Evolutionary conservation across 352 stramenopile species (phyloP), one percentile per base, ranked within the genome.

Genomic region (Phytophthora nicotianae): DNA sequence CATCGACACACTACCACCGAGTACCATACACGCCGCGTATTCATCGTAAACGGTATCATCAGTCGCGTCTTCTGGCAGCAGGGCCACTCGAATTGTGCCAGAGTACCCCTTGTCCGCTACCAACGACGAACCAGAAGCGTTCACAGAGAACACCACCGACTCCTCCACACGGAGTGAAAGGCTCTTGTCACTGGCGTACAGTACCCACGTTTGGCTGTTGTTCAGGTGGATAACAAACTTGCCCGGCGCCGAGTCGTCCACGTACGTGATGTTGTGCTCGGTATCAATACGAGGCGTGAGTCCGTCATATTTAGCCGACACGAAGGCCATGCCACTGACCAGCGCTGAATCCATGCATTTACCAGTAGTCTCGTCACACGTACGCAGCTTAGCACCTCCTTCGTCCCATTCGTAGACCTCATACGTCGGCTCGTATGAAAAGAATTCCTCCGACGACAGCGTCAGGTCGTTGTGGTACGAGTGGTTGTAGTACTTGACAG

Each of bases 141-240:
- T 79, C 16, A 79, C 53, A 2, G 65, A 83, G 46, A 75, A 72
- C 14, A 58, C 41, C 23, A 72, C 64, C 35, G 54, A 62, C 4
- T 70, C 33, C 42, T 86, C 73, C 26, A 83, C 51, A n/a, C 58
- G 75, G 38, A 88, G 75, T 4, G 60, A 77, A 4, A 71, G 58
- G 24, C 48, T 74, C 20, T 70, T 64, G 41, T 75, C 66, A 37
- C 70, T 85, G 1, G 79, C 56, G 53, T 88, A 93, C 29, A 93
- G 48, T n/a, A 93, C 77, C 85, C 85, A 93, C 27, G 70, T 88
- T 58, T 90, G 81, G 14, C 70, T 83, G 66, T 90, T 93, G 64
- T 75, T 74, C 27, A 91, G 60, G 40, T 84, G 50, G 11, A 90
- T 54, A 19, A 85, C 53, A 33, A 86, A 87, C 64, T 90, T 91